A percentile compares a stretch with the other conserved stretches of the same genome.
Conservation (phyloP, 495 filamentous ascomycete species). For the Cercophora sp. region DNA sequence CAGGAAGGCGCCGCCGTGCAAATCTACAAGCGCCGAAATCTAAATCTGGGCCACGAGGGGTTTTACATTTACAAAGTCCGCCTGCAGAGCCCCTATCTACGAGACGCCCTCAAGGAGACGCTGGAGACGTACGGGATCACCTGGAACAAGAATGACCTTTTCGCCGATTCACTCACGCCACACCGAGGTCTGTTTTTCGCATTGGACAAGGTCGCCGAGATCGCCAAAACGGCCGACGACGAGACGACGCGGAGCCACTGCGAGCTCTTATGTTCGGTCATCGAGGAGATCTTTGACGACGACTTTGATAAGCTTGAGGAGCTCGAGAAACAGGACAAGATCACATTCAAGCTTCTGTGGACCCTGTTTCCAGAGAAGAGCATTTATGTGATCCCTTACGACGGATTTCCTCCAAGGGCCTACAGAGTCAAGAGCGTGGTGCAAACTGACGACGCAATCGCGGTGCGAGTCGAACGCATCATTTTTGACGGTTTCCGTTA, state of each 20-base stretch:
- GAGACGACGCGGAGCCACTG: conserved; percentile 10
- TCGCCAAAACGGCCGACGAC: conserved; percentile 9
- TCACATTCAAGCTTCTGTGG: conserved; percentile 14
- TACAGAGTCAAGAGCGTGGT: neutral
- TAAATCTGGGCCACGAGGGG: neutral
- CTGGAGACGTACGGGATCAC: conserved; percentile 5
- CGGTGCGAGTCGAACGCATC: neutral
- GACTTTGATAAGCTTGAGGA: conserved; percentile 9
- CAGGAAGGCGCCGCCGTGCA: conserved; percentile 12
- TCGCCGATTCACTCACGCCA: neutral
- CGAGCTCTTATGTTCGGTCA: conserved; percentile 2
- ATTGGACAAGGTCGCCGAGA: conserved; percentile 11
- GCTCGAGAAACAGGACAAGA: conserved; percentile 10
- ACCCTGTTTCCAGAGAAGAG: conserved; percentile 11
- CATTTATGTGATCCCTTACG: neutral
- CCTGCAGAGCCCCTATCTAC: conserved; percentile 12
- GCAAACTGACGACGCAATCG: neutral
- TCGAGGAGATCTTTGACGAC: conserved; percentile 11
- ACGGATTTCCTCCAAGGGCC: neutral
- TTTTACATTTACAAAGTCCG: conserved; percentile 9
- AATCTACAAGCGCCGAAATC: conserved; percentile 3
- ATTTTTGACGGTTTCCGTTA: conserved; percentile 11
- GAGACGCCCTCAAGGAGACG: conserved; percentile 6
- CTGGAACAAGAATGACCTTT: conserved; percentile 5
- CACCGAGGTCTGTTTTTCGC: conserved; percentile 14